Base-by-base conservation (phyloP, 768 basidiomycete genomes). In the Amanita rubescens region DNA sequence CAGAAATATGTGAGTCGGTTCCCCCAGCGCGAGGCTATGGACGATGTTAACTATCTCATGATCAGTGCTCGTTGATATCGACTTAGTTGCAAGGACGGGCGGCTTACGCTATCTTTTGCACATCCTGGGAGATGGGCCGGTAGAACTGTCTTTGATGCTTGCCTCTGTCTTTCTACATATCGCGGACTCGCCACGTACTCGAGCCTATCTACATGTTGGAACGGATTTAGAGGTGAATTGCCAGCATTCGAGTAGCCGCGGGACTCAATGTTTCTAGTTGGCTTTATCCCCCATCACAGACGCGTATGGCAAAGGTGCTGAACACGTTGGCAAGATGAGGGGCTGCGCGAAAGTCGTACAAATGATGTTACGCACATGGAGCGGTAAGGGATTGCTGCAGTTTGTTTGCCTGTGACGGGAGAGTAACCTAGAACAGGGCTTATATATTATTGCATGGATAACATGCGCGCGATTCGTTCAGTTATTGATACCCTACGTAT, bases 361-460 rank as follows among this genome's bases (percentile, higher is more conserved):
- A 51, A 73, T 85, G 39, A 87, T 96, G 81, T 66, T 99, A 49
- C 80, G 87, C 49, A 92, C 89, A 11, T 99, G 94, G 94, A 87
- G 91, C 61, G 95, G 94, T 95, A 62, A 51, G 86, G 71, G 22
- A 15, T 22, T 51, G 27, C 32, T 37, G 27, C 5, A 3, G 32
- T 55, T 30, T 47, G 5, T 14, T 41, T 33, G 43, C 27, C 11
- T 30, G 24, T 17, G 38, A 46, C 5, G 14, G n/a, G n/a, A 30
- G 20, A 37, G 38, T 51, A 24, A 37, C 25, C n/a, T 20, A 30
- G 24, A 33, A 45, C 44, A 75, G 95, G 95, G 10, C 65, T 98
- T 22, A 84, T 97, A 79, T 97, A 95, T 65, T 85, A 95, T 60
- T 95, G 92, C 67, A 83, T 94, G 80, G 80, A 94, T 63, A 82